These are phyloP conservation scores for Suhomyces taliae DNA, from an alignment of 1,139 yeast species.

Conservation along the genomic window DNA sequence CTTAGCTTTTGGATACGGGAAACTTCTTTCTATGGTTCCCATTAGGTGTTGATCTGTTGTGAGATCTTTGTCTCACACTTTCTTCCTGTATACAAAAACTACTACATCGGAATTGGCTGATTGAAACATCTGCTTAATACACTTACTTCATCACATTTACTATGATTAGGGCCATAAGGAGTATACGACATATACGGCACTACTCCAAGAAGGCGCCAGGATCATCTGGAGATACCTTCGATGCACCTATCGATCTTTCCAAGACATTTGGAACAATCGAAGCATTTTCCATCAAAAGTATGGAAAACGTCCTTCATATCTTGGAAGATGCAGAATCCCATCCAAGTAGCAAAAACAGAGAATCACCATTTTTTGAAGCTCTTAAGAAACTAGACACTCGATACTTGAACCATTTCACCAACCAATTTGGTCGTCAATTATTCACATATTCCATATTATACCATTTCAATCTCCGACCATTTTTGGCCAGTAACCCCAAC, in stretches of 20 bases:
- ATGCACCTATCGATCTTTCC: constrained; percentile 11
- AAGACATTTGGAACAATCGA: constrained; percentile 7
- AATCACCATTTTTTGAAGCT: constrained; percentile 14
- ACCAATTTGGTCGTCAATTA: constrained; percentile 16
- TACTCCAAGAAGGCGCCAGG: background rate
- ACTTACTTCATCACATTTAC: background rate
- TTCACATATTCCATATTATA: constrained; percentile 13
- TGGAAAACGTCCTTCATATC: constrained; percentile 18
- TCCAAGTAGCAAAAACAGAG: constrained; percentile 3
- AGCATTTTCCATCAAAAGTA: constrained; percentile 11
- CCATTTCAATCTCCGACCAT: constrained; percentile 16
- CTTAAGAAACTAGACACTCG: constrained; percentile 11
- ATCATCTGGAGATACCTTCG: background rate
- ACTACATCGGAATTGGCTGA: too few species aligned
- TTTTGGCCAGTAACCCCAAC: constrained; percentile 12
- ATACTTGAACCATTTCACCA: constrained; percentile 15
- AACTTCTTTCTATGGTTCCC: too few species aligned
- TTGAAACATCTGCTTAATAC: too few species aligned
- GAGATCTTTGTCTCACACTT: too few species aligned
- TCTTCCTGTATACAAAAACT: background rate
- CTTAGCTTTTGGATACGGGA: too few species aligned
- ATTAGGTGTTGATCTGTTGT: too few species aligned
- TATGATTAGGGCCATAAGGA: constrained; percentile 1
- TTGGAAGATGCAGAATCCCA: constrained; percentile 15
- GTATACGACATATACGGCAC: background rate